Evolutionary conservation across 83 land plant genomes (phyloP).

Genomic region (Isoetes engelmannii): DNA sequence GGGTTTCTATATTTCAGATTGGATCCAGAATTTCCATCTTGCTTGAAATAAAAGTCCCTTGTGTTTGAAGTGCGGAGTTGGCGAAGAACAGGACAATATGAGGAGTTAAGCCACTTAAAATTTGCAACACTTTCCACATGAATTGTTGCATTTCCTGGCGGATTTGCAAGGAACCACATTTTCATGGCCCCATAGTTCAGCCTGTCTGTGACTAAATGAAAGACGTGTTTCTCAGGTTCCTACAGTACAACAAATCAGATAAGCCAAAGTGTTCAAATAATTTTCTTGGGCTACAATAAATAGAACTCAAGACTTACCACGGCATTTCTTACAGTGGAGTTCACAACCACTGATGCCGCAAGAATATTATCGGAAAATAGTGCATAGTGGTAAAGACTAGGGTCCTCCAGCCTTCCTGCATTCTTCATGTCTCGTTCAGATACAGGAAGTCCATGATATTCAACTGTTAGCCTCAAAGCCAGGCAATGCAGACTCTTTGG

Average conservation of each 20-base stretch:
- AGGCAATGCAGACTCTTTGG: conserved; percentile 86
- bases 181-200: conserved; percentile 15
- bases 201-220: conserved; percentile 8
- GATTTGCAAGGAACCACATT: conserved; percentile 12
- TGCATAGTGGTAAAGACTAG: conserved; percentile 76
- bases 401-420: conserved; percentile 59
- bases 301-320: conserved; percentile 34
- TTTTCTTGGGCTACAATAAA: background rate
- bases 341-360: conserved; percentile 91
- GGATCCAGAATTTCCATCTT: background rate
- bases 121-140: conserved; percentile 4
- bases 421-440: conserved; percentile 53
- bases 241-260: background rate
- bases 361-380: conserved; percentile 89
- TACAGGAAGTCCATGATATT: conserved; percentile 63
- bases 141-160: conserved; percentile 15
- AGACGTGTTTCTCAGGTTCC: conserved; percentile 12
- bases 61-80: background rate
- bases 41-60: conserved; percentile 14
- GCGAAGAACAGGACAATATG: conserved; percentile 13
- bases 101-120: conserved; percentile 14
- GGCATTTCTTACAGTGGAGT: conserved; percentile 72
- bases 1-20: conserved; percentile 8
- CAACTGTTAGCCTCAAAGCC: conserved; percentile 69
- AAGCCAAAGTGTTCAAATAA: background rate